Evolutionary conservation across 2,329 filamentous ascomycete genomes (phyloP).

Genomic region (Neophaeococcomyces aloes): DNA sequence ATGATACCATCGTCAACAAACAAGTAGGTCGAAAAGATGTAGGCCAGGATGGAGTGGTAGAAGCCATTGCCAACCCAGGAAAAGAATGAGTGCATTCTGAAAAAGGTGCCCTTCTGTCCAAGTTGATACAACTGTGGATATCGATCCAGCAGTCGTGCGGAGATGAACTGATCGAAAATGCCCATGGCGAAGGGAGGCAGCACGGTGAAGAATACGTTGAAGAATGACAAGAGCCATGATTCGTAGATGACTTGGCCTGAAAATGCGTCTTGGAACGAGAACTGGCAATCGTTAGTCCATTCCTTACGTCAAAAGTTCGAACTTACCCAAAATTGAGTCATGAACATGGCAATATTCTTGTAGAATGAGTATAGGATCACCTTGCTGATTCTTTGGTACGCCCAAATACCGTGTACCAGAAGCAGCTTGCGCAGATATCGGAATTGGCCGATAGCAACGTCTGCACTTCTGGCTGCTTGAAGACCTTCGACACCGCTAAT

Average conservation of each 20-base stretch:
- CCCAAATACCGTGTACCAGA: conserved; percentile 93
- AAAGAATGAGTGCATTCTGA: conserved; percentile 83
- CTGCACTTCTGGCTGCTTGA: conserved; percentile 87
- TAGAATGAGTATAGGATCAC: conserved; percentile 98
- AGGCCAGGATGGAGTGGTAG: conserved; percentile 90
- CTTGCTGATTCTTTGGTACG: conserved; percentile 92
- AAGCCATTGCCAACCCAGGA: conserved; percentile 91
- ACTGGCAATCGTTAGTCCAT: conserved; percentile 41
- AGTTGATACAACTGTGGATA: conserved; percentile 94
- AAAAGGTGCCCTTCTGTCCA: conserved; percentile 86
- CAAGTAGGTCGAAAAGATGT: conserved; percentile 70
- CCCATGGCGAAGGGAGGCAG: conserved; percentile 87
- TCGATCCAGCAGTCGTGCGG: conserved; percentile 79
- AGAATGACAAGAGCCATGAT: conserved; percentile 98
- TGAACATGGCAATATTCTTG: conserved; percentile 96
- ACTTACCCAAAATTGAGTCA: conserved; percentile 97
- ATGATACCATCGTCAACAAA: conserved; percentile 72
- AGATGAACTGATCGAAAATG: conserved; percentile 96
- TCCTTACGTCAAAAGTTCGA: neutral
- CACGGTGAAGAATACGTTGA: conserved; percentile 97
- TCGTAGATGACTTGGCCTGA: conserved; percentile 97
- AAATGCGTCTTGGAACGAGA: conserved; percentile 96
- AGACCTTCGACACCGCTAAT: conserved; percentile 96
- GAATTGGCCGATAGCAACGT: conserved; percentile 94
- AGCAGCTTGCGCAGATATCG: conserved; percentile 86